Conservation (phyloP, 2,329 filamentous ascomycete genomes). For the Exutisphaerella laricina region DNA sequence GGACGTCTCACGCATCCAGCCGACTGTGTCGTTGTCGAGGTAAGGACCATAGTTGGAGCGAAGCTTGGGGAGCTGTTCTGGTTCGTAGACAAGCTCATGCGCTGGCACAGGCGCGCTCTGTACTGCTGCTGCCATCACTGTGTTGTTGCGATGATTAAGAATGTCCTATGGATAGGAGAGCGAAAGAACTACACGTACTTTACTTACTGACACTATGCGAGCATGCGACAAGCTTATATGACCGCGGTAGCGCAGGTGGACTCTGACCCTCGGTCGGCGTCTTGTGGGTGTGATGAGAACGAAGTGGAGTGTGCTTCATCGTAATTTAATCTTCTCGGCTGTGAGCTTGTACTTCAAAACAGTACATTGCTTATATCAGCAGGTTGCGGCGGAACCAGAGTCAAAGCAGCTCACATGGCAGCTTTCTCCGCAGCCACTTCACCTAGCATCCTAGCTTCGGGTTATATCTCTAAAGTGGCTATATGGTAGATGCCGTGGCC, state of each 20-base stretch:
- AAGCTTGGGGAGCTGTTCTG: conserved; percentile 24
- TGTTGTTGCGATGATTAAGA: conserved; percentile 16
- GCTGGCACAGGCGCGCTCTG: conserved; percentile 21
- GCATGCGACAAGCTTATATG: not conserved
- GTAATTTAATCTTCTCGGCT: not conserved
- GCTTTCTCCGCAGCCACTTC: not conserved
- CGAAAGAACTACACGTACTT: not conserved
- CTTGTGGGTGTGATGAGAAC: not conserved
- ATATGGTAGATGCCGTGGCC: too few relatives aligned
- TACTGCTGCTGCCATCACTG: conserved; percentile 19
- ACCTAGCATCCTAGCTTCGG: not conserved
- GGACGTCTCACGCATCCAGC: conserved; percentile 32
- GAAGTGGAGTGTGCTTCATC: conserved; percentile 1
- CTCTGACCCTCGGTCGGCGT: too few relatives aligned
- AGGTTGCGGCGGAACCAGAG: conserved; percentile 2
- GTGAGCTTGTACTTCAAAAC: not conserved
- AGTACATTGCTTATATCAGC: not conserved
- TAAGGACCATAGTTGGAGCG: conserved; percentile 28
- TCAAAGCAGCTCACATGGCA: not conserved
- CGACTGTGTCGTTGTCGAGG: conserved; percentile 27
- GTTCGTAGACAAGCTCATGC: conserved; percentile 24
- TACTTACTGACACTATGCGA: not conserved
- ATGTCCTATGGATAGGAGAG: not conserved
- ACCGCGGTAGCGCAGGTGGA: not conserved
- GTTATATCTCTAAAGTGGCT: not conserved